Evolutionary conservation across 495 filamentous ascomycete species (phyloP).

Genomic region (Hypomontagnella submonticulosa): DNA sequence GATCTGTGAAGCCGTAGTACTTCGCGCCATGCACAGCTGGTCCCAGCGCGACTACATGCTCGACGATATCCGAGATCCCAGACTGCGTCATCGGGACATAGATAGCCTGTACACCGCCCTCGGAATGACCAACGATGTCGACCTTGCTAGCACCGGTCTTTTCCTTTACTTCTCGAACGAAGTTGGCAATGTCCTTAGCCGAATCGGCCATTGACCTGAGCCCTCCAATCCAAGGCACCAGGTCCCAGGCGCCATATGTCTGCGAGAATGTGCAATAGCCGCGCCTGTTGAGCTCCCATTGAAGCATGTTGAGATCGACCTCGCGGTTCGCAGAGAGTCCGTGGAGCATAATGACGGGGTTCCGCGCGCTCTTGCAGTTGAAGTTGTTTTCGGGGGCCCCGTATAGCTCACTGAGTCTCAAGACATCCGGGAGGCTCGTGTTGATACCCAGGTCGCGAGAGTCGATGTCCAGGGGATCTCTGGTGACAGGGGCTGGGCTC

Average conservation of each 20-base stretch:
- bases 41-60: slow-evolving; percentile 60
- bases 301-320: slow-evolving; percentile 64
- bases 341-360: slow-evolving; percentile 64
- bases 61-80: slow-evolving; percentile 56
- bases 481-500: slow-evolving; percentile 3
- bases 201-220: slow-evolving; percentile 58
- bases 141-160: slow-evolving; percentile 59
- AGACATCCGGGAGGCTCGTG: slow-evolving; percentile 28
- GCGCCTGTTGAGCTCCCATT: slow-evolving; percentile 60
- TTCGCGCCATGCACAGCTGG: slow-evolving; percentile 63
- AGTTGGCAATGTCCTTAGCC: slow-evolving; percentile 61
- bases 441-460: slow-evolving; percentile 25
- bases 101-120: slow-evolving; percentile 63
- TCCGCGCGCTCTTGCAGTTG: slow-evolving; percentile 48
- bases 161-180: slow-evolving; percentile 55
- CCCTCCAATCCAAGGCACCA: slow-evolving; percentile 61
- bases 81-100: slow-evolving; percentile 62
- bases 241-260: slow-evolving; percentile 63
- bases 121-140: slow-evolving; percentile 65
- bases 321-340: slow-evolving; percentile 63
- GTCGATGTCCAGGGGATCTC: slow-evolving; percentile 1
- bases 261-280: slow-evolving; percentile 64
- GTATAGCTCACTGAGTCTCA: slow-evolving; percentile 35
- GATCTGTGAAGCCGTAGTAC: slow-evolving; percentile 59
- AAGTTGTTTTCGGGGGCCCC: slow-evolving; percentile 48